Percentiles rank a stretch among this genome's conserved stretches.
phyloP scores from a whole-genome alignment of 371 early-diverging fungal genomes.

The Chytridium lagenaria region DNA sequence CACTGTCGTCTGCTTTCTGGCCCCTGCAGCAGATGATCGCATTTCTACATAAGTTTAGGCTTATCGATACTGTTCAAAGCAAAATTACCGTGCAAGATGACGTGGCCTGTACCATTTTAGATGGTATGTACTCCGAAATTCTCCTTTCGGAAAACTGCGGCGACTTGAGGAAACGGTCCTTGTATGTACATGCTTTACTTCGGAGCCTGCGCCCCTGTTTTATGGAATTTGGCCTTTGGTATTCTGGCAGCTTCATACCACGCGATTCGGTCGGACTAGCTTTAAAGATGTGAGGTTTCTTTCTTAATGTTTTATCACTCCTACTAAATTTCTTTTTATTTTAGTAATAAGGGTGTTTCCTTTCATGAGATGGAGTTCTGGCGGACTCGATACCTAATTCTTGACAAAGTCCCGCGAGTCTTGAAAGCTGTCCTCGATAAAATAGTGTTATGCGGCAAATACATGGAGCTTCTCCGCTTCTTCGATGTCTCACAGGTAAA shows the following conservation, averaged over 20 bases:
- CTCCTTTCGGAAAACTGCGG: background rate
- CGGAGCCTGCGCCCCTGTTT: background rate
- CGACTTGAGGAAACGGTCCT: background rate
- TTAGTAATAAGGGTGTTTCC: background rate
- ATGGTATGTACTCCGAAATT: background rate
- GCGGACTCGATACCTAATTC: background rate
- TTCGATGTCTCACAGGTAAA: background rate
- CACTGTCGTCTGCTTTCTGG: too few relatives aligned
- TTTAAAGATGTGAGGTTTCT: background rate
- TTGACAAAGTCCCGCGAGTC: background rate
- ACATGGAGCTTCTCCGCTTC: background rate
- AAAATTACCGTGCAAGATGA: too few relatives aligned
- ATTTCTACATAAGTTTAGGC: too few relatives aligned
- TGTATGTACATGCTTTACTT: background rate
- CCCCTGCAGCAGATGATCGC: too few relatives aligned
- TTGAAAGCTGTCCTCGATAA: background rate
- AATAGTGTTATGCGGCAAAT: background rate
- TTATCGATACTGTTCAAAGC: too few relatives aligned
- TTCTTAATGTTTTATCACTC: too few relatives aligned
- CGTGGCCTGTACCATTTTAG: too few relatives aligned
- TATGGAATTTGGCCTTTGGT: background rate
- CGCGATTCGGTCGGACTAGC: background rate
- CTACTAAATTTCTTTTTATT: too few relatives aligned
- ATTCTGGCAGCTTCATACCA: background rate
- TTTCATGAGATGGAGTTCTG: background rate